These are phyloP conservation scores for Phaeomoniella chlamydospora DNA, from an alignment of 2,329 filamentous ascomycete species.

Conservation along the genomic window DNA sequence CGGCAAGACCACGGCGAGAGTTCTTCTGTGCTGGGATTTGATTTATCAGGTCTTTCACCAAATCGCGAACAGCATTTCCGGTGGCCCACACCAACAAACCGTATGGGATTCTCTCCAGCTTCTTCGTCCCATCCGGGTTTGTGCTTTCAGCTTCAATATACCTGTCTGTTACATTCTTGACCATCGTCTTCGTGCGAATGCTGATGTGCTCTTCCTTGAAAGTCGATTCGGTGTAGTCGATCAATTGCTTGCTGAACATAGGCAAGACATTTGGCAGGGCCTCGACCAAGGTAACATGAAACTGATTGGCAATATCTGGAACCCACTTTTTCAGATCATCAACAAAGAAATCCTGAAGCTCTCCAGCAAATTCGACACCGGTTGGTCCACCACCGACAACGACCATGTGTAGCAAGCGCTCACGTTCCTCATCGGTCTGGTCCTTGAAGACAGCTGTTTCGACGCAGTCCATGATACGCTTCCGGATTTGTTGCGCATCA, in stretches of 20 bases:
- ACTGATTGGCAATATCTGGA: constrained; percentile 84
- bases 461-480: constrained; percentile 99
- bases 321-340: constrained; percentile 97
- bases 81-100: constrained; percentile 97
- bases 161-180: constrained; percentile 90
- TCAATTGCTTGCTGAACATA: constrained; percentile 97
- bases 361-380: constrained; percentile 94
- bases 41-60: constrained; percentile 81
- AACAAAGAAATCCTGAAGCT: constrained; percentile 98
- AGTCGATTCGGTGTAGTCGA: constrained; percentile 97
- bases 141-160: constrained; percentile 80
- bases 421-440: constrained; percentile 72
- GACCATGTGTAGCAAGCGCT: constrained; percentile 96
- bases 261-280: constrained; percentile 91
- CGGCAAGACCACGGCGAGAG: constrained; percentile 82
- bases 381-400: constrained; percentile 87
- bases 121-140: constrained; percentile 71
- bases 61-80: constrained; percentile 79
- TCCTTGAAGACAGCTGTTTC: constrained; percentile 98
- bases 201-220: constrained; percentile 98
- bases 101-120: constrained; percentile 70
- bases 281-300: constrained; percentile 95
- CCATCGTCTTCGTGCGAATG: constrained; percentile 97
- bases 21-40: constrained; percentile 91
- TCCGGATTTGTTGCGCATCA: constrained; percentile 91